Conservation (phyloP, 768 basidiomycete genomes). For the Phanerochaete sordida region DNA sequence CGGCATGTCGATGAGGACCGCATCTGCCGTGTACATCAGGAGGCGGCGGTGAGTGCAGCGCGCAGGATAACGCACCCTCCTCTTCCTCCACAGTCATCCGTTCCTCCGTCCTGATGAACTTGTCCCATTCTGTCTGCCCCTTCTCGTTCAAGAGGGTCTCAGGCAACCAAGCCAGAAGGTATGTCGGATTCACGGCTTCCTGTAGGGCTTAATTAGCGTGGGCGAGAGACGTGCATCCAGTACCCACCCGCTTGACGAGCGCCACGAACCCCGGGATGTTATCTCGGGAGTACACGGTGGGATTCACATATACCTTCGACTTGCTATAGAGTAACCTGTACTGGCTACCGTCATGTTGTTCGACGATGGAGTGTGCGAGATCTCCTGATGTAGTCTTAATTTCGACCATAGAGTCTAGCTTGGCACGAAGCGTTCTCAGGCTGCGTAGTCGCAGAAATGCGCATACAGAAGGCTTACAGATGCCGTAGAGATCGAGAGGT, state of each 20-base stretch:
- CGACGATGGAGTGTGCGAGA: slow-evolving; percentile 12
- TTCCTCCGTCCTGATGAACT: slow-evolving; percentile 84
- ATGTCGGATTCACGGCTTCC: slow-evolving; percentile 74
- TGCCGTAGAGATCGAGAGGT: slow-evolving; percentile 42
- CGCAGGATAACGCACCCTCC: slow-evolving; percentile 47
- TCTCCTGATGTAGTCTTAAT: slow-evolving; percentile 20
- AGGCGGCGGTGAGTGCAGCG: slow-evolving; percentile 6
- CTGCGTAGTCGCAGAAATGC: not conserved
- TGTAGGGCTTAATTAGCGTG: slow-evolving; percentile 26
- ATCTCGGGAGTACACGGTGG: slow-evolving; percentile 86
- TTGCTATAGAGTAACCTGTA: slow-evolving; percentile 84
- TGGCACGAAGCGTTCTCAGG: not conserved
- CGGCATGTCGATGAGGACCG: slow-evolving; percentile 82
- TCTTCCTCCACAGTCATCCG: slow-evolving; percentile 59
- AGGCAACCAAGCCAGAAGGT: slow-evolving; percentile 92
- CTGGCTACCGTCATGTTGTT: slow-evolving; percentile 40
- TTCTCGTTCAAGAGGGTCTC: slow-evolving; percentile 80
- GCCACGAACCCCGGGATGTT: slow-evolving; percentile 94
- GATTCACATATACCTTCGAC: slow-evolving; percentile 94
- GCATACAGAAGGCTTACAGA: slow-evolving; percentile 21
- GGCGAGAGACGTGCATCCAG: slow-evolving; percentile 9
- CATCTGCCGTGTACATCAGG: slow-evolving; percentile 44
- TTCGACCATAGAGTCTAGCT: slow-evolving; percentile 30
- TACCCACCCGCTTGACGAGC: slow-evolving; percentile 80
- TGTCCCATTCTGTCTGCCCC: slow-evolving; percentile 83